A percentile compares a stretch with the other conserved stretches of the same genome.
phyloP scores from a whole-genome alignment of 306 rosid species.

The Lablab purpureus region DNA sequence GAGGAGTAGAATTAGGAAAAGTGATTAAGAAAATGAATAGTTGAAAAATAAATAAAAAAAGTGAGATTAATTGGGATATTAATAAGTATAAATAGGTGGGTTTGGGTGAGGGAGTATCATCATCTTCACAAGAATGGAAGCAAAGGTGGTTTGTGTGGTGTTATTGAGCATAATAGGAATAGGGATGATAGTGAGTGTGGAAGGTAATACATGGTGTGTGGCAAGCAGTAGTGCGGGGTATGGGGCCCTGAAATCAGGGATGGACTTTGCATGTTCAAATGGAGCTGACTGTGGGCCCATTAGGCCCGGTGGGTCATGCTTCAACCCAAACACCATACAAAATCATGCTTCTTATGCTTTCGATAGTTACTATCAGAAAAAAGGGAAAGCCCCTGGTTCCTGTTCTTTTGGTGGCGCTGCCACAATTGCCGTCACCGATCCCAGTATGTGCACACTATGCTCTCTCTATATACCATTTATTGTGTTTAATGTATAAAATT shows the following conservation, averaged over 20 bases:
- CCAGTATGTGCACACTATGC: slow-evolving; percentile 45
- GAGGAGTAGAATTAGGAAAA: no score
- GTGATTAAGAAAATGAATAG: no score
- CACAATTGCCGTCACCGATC: slow-evolving; percentile 77
- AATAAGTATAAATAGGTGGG: no score
- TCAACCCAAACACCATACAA: slow-evolving; percentile 71
- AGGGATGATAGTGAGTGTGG: background rate
- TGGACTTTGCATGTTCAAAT: slow-evolving; percentile 70
- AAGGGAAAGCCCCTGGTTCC: slow-evolving; percentile 59
- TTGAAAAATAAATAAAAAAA: no score
- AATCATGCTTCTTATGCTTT: slow-evolving; percentile 86
- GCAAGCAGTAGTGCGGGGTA: slow-evolving; percentile 55
- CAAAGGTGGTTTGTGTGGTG: background rate
- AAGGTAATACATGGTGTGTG: slow-evolving; percentile 71
- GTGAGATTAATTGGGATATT: no score
- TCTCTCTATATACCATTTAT: no score
- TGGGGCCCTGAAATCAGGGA: slow-evolving; percentile 51
- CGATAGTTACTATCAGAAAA: slow-evolving; percentile 67
- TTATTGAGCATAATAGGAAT: background rate
- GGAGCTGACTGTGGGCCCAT: slow-evolving; percentile 75
- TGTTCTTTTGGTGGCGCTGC: slow-evolving; percentile 70
- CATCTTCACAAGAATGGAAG: no score
- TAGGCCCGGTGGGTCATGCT: slow-evolving; percentile 62
- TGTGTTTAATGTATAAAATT: no score
- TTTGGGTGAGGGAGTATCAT: no score